These are phyloP conservation scores for Fraxinus anomala DNA, from an alignment of 257 asterid species.

Conservation along the genomic window DNA sequence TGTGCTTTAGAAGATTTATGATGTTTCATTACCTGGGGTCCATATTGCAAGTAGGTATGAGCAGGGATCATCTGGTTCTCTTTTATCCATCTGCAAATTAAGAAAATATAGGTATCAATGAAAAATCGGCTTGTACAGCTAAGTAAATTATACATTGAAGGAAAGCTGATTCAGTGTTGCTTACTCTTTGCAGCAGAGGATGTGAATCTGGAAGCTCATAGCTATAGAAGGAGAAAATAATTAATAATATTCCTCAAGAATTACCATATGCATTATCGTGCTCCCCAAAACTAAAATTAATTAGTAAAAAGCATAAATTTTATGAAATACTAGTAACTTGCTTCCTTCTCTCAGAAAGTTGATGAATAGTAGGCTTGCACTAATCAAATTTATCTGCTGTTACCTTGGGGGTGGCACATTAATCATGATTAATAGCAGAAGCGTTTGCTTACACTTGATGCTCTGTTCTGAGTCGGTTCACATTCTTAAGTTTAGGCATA, in stretches of 20 bases:
- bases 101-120: conserved; percentile 28
- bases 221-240: conserved; percentile 53
- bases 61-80: conserved; percentile 93
- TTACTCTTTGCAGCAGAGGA: conserved; percentile 81
- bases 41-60: conserved; percentile 96
- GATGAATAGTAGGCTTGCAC: conserved; percentile 10
- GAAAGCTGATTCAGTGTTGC: conserved; percentile 34
- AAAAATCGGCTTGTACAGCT: conserved; percentile 16
- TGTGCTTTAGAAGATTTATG: neutral
- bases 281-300: neutral
- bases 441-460: conserved; percentile 83
- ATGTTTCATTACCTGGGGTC: conserved; percentile 80
- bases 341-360: conserved; percentile 5
- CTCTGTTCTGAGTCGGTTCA: conserved; percentile 91
- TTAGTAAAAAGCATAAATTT: neutral
- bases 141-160: conserved; percentile 13
- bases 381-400: conserved; percentile 13
- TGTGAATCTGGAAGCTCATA: conserved; percentile 95
- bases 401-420: conserved; percentile 16
- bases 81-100: conserved; percentile 68
- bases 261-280: conserved; percentile 15
- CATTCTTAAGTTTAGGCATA: conserved; percentile 80
- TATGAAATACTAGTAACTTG: conserved; percentile 8
- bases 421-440: conserved; percentile 16
- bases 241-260: conserved; percentile 14